These are phyloP conservation scores for Penicillium malachiteum DNA, from an alignment of 495 filamentous ascomycete species.

Conservation along the genomic window DNA sequence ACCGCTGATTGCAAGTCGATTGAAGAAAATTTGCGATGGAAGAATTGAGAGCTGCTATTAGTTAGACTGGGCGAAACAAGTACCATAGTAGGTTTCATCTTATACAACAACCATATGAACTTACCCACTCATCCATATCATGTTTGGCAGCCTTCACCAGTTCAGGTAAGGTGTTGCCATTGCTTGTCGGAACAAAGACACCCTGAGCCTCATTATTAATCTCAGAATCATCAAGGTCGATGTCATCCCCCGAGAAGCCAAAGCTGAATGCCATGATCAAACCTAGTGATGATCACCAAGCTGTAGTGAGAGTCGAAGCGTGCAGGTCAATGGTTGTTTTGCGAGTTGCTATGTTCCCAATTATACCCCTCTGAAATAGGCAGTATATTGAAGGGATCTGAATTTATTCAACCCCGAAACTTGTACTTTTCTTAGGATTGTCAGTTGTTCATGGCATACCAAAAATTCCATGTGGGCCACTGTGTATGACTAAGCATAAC, in stretches of 20 bases:
- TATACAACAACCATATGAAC: slow-evolving; percentile 10
- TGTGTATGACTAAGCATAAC: no score
- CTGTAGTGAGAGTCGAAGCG: no score
- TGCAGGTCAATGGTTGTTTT: no score
- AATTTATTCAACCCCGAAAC: no score
- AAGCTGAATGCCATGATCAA: slow-evolving; percentile 64
- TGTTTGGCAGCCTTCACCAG: slow-evolving; percentile 40
- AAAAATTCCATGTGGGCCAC: no score
- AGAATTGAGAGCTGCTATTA: slow-evolving; percentile 61
- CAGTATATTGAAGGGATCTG: no score
- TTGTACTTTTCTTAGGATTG: no score
- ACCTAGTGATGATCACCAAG: not conserved
- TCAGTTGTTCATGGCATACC: no score
- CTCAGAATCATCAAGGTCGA: slow-evolving; percentile 60
- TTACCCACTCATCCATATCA: slow-evolving; percentile 48
- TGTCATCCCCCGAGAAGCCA: slow-evolving; percentile 80
- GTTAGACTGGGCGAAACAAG: slow-evolving; percentile 37
- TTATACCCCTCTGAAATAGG: no score
- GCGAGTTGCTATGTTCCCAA: no score
- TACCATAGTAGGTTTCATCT: no score
- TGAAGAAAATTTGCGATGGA: slow-evolving; percentile 78
- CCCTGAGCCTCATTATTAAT: slow-evolving; percentile 22
- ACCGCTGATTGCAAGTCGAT: slow-evolving; percentile 52
- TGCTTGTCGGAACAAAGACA: slow-evolving; percentile 5
- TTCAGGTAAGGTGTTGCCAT: slow-evolving; percentile 26